Base-by-base conservation (phyloP, 2,329 filamentous ascomycete species). In the Didymella pinodella region DNA sequence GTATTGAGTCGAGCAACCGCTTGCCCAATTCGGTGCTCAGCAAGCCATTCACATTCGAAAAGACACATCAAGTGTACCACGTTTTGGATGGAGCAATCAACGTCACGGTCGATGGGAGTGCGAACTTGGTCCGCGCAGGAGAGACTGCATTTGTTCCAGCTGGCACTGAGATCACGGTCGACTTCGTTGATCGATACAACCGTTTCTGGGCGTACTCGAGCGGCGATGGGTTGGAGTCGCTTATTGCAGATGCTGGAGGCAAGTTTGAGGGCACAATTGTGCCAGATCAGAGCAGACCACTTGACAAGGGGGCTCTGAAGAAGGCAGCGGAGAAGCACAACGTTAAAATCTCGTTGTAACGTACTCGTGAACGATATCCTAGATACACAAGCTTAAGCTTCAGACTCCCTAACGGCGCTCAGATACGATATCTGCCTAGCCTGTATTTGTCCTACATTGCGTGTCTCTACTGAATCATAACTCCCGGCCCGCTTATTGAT, bases 181-280 rank as follows among this genome's bases (percentile, higher is more conserved):
- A 62, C 16, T 68, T 68, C 38, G 47, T 63, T 3, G 62, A 65
- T 31, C 47, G 62, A 18, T 68, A 63, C 50, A 61, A 61, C 11
- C 45, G 65, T 2, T 65, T 68, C 40, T 68, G 65, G 65, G 55
- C 64, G 7, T 68, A 64, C 34, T 58, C 65, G 32, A 68, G 62
- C 38, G 65, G 65, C 2, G 28, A 61, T 29, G 65, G 64, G n/a
- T 28, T 68, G 41, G 65, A 68, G 46, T 50, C 60, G 18, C 34
- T 66, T 31, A 62, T 68, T 28, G 45, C 56, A 2, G 60, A 64
- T n/a, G 65, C 62, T 25, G 65, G 65, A 14, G 60, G 55, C 8
- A 45, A 40, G 16, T 67, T 57, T 22, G 57, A 64, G 16, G 65
- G 64, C 7, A 63, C 51, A 11, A 56, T 67, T 10, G 59, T 67